A percentile compares a stretch with the other conserved stretches of the same genome.
phyloP scores from a whole-genome alignment of 768 basidiomycete species.

The Boletus rex-veris region DNA sequence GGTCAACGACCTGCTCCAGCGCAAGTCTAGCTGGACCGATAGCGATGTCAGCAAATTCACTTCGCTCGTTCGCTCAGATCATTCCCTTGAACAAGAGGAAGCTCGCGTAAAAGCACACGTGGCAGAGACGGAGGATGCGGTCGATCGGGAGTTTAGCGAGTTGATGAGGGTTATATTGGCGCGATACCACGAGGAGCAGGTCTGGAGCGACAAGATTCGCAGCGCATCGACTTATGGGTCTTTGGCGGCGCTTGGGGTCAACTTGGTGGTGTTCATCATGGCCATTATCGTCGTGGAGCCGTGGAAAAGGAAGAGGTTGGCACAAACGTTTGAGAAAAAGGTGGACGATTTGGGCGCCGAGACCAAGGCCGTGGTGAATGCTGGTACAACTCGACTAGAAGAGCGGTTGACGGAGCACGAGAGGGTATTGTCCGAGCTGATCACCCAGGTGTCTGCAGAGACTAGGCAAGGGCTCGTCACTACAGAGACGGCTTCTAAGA shows the following conservation, averaged over 20 bases:
- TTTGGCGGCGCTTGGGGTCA: constrained; percentile 79
- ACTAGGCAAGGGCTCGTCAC: constrained; percentile 7
- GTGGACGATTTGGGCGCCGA: constrained; percentile 52
- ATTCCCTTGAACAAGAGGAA: constrained; percentile 80
- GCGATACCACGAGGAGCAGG: constrained; percentile 97
- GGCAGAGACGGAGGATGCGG: constrained; percentile 67
- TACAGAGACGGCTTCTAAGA: constrained; percentile 1
- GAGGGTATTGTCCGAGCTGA: constrained; percentile 29
- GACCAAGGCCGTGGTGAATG: constrained; percentile 42
- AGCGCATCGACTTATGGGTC: constrained; percentile 93
- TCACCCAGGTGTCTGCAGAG: constrained; percentile 14
- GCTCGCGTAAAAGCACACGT: constrained; percentile 62
- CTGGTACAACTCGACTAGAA: constrained; percentile 46
- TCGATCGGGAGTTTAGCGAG: constrained; percentile 84
- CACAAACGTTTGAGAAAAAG: constrained; percentile 86
- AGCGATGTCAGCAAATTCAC: constrained; percentile 86
- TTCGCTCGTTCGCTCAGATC: constrained; percentile 85
- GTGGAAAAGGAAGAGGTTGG: constrained; percentile 87
- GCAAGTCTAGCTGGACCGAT: constrained; percentile 93
- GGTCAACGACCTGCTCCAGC: constrained; percentile 91
- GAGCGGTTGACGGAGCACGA: constrained; percentile 50
- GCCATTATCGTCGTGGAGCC: constrained; percentile 94
- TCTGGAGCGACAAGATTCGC: constrained; percentile 99
- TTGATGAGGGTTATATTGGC: constrained; percentile 86
- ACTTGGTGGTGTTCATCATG: constrained; percentile 84